Base-by-base conservation (phyloP, 106 monocot genomes). In the Apostasia shenzhenica region DNA sequence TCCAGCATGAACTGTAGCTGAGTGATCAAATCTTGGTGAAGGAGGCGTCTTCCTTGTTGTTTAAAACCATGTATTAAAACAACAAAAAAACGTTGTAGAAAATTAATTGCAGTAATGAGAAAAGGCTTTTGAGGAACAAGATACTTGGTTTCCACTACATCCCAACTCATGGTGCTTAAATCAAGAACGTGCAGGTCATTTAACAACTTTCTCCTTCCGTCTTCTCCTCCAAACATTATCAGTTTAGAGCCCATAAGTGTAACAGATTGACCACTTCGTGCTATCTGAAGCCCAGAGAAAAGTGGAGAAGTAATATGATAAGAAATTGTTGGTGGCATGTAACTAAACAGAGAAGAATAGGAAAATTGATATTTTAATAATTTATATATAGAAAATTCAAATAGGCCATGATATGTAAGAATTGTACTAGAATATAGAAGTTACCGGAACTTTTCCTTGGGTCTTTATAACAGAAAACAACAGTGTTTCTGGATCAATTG, bases 161-260 rank as follows among this genome's bases (percentile, higher is more conserved):
- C 79, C 91, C 95, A 95, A 6, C 66, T 67, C 95, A 91, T 91
- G 54, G 86, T 86, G 54, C 78, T 79, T 61, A 95, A 72, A 68
- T 95, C 86, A 76, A 95, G 95, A 84, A 95, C 70, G 73, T 91
- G 78, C 44, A 95, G 81, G 61, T 95, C 95, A 81, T 88, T 91
- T 47, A 95, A 70, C 42, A 88, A 72, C 45, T 55, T 66, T 69
- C 86, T 84, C 50, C 46, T 84, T 42, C 44, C 73, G 72, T 82
- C 86, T 80, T 95, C 95, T 62, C 95, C 95, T 66, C 95, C 95
- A 86, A 95, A 95, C 80, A 95, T 82, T 71, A 91, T 57, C 59
- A 95, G 61, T 63, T 65, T 81, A 3, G 91, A 84, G 54, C 95
- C 95, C 60, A 88, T 70, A 48, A 95, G 41, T 45, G 84, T 70